These are phyloP conservation scores for Aspergillus coremiiformis DNA, from an alignment of 495 filamentous ascomycete genomes.

Conservation along the genomic window DNA sequence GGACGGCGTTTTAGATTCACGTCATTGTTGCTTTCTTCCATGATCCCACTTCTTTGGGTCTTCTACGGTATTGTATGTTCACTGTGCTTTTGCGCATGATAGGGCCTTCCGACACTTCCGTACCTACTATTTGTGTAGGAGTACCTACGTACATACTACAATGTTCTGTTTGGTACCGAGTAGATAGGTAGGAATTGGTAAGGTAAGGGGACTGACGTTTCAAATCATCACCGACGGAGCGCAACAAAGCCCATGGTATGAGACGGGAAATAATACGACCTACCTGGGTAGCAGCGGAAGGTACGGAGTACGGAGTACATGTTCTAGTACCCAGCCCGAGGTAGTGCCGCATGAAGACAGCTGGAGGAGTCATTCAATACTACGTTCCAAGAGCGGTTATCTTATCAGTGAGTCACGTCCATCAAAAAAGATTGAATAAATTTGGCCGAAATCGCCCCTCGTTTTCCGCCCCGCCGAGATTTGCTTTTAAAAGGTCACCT, in stretches of 20 bases:
- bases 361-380: background rate
- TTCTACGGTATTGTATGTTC: background rate
- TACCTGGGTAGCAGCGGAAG: too few relatives aligned
- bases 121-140: background rate
- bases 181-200: background rate
- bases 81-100: background rate
- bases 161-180: too few relatives aligned
- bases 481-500: constrained; percentile 28
- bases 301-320: too few relatives aligned
- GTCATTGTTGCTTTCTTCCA: background rate
- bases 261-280: too few relatives aligned
- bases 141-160: too few relatives aligned
- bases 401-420: constrained; percentile 43
- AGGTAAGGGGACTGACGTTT: too few relatives aligned
- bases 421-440: constrained; percentile 16
- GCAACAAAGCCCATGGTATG: too few relatives aligned
- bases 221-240: too few relatives aligned
- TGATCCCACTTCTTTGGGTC: background rate
- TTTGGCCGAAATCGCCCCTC: constrained; percentile 39
- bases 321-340: too few relatives aligned
- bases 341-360: too few relatives aligned
- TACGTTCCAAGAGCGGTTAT: constrained; percentile 21
- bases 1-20: constrained; percentile 1
- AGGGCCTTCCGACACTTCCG: background rate
- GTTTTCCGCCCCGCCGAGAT: constrained; percentile 23